phyloP scores from a whole-genome alignment of 129 eudicot species.

The Pittosporum tobira region DNA sequence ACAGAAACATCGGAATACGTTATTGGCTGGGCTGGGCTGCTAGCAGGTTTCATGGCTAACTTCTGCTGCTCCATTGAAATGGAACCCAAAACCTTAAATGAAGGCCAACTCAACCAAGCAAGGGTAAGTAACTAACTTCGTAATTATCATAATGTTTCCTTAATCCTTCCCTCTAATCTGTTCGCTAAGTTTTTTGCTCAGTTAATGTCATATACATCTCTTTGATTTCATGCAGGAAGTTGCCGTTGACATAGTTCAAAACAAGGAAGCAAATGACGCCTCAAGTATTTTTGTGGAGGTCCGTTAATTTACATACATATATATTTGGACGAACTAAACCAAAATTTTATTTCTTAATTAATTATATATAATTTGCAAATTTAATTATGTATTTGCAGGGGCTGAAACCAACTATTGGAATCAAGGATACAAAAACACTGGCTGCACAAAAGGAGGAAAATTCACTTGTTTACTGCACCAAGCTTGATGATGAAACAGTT shows the following conservation, averaged over 20 bases:
- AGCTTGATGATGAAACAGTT: conserved; percentile 13
- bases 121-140: too few species aligned
- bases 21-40: conserved; percentile 9
- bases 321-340: too few species aligned
- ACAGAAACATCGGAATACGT: background rate
- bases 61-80: conserved; percentile 62
- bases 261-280: conserved; percentile 43
- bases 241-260: conserved; percentile 53
- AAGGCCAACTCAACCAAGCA: conserved; percentile 52
- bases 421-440: conserved; percentile 20
- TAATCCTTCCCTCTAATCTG: too few species aligned
- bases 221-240: conserved; percentile 36
- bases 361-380: background rate
- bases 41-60: conserved; percentile 33
- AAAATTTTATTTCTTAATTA: too few species aligned
- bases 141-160: background rate
- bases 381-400: conserved; percentile 23
- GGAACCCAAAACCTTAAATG: conserved; percentile 70
- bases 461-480: conserved; percentile 4
- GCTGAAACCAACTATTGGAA: conserved; percentile 18
- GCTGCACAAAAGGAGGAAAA: conserved; percentile 21
- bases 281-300: conserved; percentile 37
- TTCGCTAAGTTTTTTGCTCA: too few species aligned
- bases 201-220: too few species aligned
- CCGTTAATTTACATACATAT: background rate